A percentile compares a stretch with the other conserved stretches of the same genome.
These are phyloP conservation scores for Rhodotorula sp. DNA, from an alignment of 1,284 basidiomycete species.

Conservation along the genomic window DNA sequence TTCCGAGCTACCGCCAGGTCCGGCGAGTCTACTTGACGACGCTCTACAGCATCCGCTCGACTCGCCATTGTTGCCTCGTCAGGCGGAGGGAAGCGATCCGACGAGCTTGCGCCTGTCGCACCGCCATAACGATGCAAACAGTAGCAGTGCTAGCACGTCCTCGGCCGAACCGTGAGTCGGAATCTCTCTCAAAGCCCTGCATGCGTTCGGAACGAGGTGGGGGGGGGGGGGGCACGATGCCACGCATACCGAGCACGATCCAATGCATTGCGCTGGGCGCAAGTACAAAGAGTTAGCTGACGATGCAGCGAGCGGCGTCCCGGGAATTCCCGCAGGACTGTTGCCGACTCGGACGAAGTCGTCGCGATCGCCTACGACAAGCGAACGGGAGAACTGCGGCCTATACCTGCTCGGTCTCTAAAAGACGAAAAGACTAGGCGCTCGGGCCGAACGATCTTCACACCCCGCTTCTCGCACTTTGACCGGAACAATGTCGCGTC, in stretches of 20 bases:
- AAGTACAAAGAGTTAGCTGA: not conserved
- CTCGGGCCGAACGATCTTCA: slow-evolving; percentile 58
- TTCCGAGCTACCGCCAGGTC: not conserved
- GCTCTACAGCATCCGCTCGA: not conserved
- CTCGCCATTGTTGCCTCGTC: not conserved
- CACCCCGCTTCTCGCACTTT: slow-evolving; percentile 77
- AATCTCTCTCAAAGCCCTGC: no score
- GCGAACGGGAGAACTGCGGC: slow-evolving; percentile 16
- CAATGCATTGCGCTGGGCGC: not conserved
- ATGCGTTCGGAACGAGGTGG: no score
- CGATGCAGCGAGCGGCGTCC: not conserved
- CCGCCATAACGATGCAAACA: not conserved
- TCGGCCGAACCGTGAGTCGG: no score
- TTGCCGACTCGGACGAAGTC: slow-evolving; percentile 9
- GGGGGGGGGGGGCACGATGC: no score
- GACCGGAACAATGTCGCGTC: slow-evolving; percentile 74
- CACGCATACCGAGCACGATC: not conserved
- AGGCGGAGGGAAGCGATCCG: not conserved
- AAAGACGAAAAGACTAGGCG: slow-evolving; percentile 14
- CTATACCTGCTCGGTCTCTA: slow-evolving; percentile 21
- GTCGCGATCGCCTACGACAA: slow-evolving; percentile 6
- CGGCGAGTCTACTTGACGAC: slow-evolving; percentile 5
- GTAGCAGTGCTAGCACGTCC: no score
- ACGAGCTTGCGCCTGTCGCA: not conserved
- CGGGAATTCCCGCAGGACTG: slow-evolving; percentile 15